These are phyloP conservation scores for Picochlorum sp. DNA, from an alignment of 139 green algal species.

Conservation along the genomic window DNA sequence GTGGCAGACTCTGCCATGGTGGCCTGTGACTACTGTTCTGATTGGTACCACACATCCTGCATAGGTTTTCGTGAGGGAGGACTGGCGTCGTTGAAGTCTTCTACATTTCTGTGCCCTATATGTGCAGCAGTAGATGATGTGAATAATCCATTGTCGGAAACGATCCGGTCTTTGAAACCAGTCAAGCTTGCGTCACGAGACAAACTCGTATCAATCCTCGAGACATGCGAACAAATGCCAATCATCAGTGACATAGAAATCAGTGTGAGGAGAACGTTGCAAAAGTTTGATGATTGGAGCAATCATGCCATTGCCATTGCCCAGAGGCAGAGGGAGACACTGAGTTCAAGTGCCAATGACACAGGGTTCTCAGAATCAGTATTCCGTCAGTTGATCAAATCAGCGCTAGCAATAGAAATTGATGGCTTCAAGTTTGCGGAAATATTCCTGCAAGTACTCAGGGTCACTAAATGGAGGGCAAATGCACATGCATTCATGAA, in stretches of 20 bases:
- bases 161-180: constrained; percentile 17
- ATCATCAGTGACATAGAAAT: constrained; percentile 18
- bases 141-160: constrained; percentile 14
- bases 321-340: too few species aligned
- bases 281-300: constrained; percentile 36
- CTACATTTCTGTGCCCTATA: constrained; percentile 53
- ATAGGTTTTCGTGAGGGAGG: constrained; percentile 35
- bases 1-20: constrained; percentile 40
- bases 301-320: constrained; percentile 2
- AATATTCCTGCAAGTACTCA: too few species aligned
- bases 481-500: too few species aligned
- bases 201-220: constrained; percentile 31
- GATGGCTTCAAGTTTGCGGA: too few species aligned
- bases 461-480: too few species aligned
- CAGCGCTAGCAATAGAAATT: too few species aligned
- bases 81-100: constrained; percentile 11
- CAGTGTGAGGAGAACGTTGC: constrained; percentile 22
- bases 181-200: constrained; percentile 20
- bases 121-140: constrained; percentile 36
- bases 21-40: constrained; percentile 53
- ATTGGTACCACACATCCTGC: constrained; percentile 69
- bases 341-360: too few species aligned
- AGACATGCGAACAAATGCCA: constrained; percentile 30
- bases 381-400: too few species aligned
- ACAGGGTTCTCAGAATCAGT: too few species aligned